phyloP scores from a whole-genome alignment of 768 basidiomycete species.

The Auriscalpium microsporum region DNA sequence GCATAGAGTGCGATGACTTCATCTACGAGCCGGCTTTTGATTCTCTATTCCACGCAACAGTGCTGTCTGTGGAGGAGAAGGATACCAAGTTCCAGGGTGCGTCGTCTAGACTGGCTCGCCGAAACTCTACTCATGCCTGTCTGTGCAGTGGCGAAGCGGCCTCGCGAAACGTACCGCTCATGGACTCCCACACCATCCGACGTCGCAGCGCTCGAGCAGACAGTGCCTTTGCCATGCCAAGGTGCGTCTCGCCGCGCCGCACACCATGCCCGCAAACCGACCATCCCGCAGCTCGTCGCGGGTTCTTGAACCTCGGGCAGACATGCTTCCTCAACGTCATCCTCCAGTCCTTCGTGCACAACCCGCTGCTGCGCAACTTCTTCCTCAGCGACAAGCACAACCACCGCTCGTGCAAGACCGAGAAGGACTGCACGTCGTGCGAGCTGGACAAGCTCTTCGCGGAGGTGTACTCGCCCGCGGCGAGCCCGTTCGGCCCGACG shows the following conservation, averaged over 20 bases:
- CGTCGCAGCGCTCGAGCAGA: conserved; percentile 36
- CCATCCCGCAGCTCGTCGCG: conserved; percentile 54
- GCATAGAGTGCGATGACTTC: conserved; percentile 66
- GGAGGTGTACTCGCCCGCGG: conserved; percentile 48
- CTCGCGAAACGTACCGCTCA: conserved; percentile 38
- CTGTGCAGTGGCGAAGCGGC: conserved; percentile 28
- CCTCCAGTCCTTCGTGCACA: conserved; percentile 82
- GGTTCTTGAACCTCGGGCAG: conserved; percentile 81
- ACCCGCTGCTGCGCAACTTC: conserved; percentile 81
- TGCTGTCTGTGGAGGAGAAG: conserved; percentile 51
- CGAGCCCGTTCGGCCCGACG: conserved; percentile 66
- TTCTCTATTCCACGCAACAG: conserved; percentile 32
- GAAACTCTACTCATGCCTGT: not conserved
- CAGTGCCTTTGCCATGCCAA: conserved; percentile 60
- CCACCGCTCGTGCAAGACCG: conserved; percentile 56
- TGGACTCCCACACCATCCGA: conserved; percentile 42
- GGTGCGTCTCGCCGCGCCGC: conserved; percentile 31
- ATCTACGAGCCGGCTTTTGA: conserved; percentile 53
- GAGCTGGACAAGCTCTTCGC: conserved; percentile 86
- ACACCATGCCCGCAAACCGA: not conserved
- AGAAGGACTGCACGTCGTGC: conserved; percentile 75
- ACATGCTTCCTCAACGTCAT: conserved; percentile 94
- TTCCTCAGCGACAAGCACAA: conserved; percentile 92
- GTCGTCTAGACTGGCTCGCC: not conserved
- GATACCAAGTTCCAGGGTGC: conserved; percentile 52